These are phyloP conservation scores for Tolypocladium tropicale DNA, from an alignment of 2,329 filamentous ascomycete genomes.

Conservation along the genomic window DNA sequence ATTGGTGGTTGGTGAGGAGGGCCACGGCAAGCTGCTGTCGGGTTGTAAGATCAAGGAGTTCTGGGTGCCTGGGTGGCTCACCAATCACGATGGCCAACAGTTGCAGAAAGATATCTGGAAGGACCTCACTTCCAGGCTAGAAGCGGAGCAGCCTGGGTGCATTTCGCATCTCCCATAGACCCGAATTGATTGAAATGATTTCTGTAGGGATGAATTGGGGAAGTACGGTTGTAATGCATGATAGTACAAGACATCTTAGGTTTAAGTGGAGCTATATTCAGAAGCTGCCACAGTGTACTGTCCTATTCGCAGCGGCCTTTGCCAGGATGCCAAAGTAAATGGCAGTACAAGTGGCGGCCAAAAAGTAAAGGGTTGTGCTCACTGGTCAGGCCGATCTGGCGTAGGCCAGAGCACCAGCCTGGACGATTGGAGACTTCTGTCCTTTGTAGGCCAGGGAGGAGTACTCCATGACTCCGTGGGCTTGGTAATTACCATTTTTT, in stretches of 20 bases:
- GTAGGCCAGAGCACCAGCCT: too few species aligned
- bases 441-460: too few species aligned
- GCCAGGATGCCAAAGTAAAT: too few species aligned
- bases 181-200: not conserved
- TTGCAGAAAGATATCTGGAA: not conserved
- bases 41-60: not conserved
- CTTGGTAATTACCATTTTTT: too few species aligned
- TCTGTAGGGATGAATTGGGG: not conserved
- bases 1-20: not conserved
- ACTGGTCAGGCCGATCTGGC: too few species aligned
- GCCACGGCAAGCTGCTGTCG: not conserved
- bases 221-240: not conserved
- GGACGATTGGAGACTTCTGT: too few species aligned
- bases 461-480: too few species aligned
- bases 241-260: not conserved
- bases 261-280: not conserved
- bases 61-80: not conserved
- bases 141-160: not conserved
- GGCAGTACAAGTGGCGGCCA: too few species aligned
- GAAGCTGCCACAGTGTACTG: not conserved
- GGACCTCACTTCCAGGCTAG: not conserved
- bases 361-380: too few species aligned
- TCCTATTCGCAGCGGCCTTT: too few species aligned
- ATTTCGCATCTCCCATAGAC: not conserved
- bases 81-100: not conserved